These are phyloP conservation scores for Colletotrichum sp. DNA, from an alignment of 2,329 filamentous ascomycete genomes.

Conservation along the genomic window DNA sequence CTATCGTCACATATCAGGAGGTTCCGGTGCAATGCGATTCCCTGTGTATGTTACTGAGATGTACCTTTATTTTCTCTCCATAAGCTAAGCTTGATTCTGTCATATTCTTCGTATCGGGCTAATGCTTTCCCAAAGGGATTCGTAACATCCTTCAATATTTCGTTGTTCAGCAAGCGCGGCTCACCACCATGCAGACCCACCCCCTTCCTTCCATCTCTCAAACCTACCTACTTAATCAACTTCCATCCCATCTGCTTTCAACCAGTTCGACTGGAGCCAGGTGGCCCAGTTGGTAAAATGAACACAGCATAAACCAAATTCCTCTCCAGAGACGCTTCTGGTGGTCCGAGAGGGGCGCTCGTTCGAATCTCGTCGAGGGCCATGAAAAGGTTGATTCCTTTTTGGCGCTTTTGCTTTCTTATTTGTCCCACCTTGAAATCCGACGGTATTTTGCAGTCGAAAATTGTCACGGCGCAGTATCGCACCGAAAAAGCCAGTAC, in stretches of 20 bases:
- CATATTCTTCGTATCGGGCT: background rate
- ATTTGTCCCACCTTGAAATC: background rate
- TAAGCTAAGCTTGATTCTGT: background rate
- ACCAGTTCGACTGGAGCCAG: background rate
- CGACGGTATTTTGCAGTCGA: background rate
- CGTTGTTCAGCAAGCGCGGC: background rate
- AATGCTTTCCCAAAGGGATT: background rate
- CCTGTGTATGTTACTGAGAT: background rate
- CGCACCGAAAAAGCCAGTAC: background rate
- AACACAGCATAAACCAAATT: background rate
- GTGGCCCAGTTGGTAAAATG: background rate
- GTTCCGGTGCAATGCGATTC: background rate
- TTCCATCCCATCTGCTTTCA: background rate
- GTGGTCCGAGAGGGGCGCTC: background rate
- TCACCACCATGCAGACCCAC: background rate
- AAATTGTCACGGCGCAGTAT: background rate
- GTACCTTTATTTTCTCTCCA: background rate
- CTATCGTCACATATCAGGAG: background rate
- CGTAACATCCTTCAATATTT: background rate
- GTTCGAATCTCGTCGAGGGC: background rate
- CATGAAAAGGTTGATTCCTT: background rate
- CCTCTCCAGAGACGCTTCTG: background rate
- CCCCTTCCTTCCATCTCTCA: background rate
- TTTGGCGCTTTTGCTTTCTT: background rate
- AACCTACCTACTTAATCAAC: background rate